Conservation (phyloP, 768 basidiomycete species). For the Suillus hirtellus region DNA sequence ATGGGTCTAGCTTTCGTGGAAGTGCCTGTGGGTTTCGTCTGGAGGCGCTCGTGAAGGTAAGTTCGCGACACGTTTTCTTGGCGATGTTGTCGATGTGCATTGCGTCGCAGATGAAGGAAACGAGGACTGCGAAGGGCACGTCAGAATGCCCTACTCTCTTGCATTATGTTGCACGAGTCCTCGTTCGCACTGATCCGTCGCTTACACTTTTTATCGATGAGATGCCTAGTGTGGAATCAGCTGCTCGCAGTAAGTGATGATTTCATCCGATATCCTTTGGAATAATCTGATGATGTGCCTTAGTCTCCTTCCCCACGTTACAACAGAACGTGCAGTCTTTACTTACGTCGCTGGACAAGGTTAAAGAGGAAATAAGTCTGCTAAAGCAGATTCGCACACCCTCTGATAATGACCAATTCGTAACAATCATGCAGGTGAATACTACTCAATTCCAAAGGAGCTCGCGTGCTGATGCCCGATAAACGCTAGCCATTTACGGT, state of each 20-base stretch:
- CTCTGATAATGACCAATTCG: slow-evolving; percentile 58
- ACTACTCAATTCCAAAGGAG: background rate
- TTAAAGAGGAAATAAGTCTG: slow-evolving; percentile 55
- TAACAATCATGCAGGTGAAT: slow-evolving; percentile 67
- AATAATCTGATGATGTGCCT: background rate
- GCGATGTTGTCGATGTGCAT: background rate
- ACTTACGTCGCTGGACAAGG: slow-evolving; percentile 53
- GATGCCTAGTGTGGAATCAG: slow-evolving; percentile 77
- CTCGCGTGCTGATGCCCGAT: background rate
- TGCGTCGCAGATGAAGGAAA: slow-evolving; percentile 70
- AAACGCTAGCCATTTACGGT: slow-evolving; percentile 48
- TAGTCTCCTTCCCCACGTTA: slow-evolving; percentile 76
- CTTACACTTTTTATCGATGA: slow-evolving; percentile 78
- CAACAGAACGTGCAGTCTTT: slow-evolving; percentile 60
- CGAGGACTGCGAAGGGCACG: slow-evolving; percentile 68
- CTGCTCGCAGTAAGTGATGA: slow-evolving; percentile 61
- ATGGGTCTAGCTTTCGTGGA: slow-evolving; percentile 81
- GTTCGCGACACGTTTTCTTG: slow-evolving; percentile 7
- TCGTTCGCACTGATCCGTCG: slow-evolving; percentile 65
- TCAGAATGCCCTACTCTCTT: slow-evolving; percentile 83
- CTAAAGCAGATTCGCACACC: slow-evolving; percentile 35
- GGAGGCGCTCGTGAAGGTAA: slow-evolving; percentile 78
- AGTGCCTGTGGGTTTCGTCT: slow-evolving; percentile 84
- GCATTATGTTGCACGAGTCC: slow-evolving; percentile 81
- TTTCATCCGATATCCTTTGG: background rate